These are phyloP conservation scores for Penicillium paxilli DNA, from an alignment of 495 filamentous ascomycete genomes.

Conservation along the genomic window DNA sequence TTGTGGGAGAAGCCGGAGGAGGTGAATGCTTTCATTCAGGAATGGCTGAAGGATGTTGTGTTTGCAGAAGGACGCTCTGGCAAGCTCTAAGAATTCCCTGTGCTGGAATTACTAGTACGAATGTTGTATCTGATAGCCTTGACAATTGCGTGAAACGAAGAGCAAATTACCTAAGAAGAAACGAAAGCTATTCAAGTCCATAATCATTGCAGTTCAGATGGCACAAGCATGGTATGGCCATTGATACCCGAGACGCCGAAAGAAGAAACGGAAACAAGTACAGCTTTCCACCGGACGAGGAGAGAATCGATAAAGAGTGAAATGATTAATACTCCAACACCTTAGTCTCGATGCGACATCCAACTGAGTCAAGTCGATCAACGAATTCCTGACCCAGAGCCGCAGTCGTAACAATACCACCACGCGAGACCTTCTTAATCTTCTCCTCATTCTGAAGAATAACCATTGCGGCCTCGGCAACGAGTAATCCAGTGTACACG, in stretches of 20 bases:
- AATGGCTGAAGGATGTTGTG: slow-evolving; percentile 48
- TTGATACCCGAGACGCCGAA: neutral
- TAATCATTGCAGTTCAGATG: neutral
- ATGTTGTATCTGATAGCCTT: too few relatives aligned
- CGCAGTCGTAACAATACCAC: slow-evolving; percentile 82
- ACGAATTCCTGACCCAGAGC: slow-evolving; percentile 75
- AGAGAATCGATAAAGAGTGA: neutral
- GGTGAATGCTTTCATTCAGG: slow-evolving; percentile 46
- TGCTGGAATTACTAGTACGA: too few relatives aligned
- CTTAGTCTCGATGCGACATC: slow-evolving; percentile 60
- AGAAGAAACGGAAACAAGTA: neutral
- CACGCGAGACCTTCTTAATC: slow-evolving; percentile 55
- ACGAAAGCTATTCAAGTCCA: too few relatives aligned
- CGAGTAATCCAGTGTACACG: slow-evolving; percentile 63
- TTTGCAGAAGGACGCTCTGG: slow-evolving; percentile 18
- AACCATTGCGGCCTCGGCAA: slow-evolving; percentile 70
- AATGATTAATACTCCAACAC: slow-evolving; percentile 30
- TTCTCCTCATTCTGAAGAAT: slow-evolving; percentile 64
- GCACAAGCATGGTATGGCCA: neutral
- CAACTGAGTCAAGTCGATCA: slow-evolving; percentile 64
- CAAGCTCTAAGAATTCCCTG: slow-evolving; percentile 16
- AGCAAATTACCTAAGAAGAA: too few relatives aligned
- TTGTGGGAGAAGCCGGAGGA: slow-evolving; percentile 63
- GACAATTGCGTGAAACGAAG: too few relatives aligned
- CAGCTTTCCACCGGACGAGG: neutral